These are phyloP conservation scores for Rhododendron mucronatum DNA, from an alignment of 148 eudicot species.

Conservation along the genomic window DNA sequence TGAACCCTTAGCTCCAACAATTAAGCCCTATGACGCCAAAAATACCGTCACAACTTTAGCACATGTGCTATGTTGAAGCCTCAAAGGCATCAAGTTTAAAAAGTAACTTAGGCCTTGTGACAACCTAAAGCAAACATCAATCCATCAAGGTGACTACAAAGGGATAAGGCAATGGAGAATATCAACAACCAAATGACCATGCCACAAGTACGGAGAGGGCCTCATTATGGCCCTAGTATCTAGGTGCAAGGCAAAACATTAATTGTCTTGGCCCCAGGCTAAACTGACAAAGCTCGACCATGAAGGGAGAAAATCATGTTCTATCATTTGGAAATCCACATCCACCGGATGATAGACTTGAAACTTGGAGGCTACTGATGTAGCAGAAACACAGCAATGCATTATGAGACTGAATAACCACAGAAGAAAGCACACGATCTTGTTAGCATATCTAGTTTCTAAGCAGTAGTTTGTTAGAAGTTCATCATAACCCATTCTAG, in stretches of 20 bases:
- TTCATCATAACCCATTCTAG: neutral
- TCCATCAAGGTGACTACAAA: neutral
- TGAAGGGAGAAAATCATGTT: neutral
- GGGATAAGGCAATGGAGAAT: neutral
- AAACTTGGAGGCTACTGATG: constrained; percentile 1
- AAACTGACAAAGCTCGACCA: neutral
- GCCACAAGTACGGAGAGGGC: neutral
- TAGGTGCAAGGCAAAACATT: neutral
- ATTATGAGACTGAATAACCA: neutral
- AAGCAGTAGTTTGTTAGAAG: neutral
- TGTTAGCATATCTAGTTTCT: neutral
- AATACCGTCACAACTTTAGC: neutral
- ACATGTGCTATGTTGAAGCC: neutral
- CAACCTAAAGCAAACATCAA: neutral
- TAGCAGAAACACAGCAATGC: neutral
- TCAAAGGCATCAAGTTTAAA: neutral
- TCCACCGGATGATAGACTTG: neutral
- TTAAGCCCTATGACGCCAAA: neutral
- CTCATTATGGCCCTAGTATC: neutral
- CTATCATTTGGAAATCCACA: neutral
- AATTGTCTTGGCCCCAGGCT: neutral
- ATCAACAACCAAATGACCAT: neutral
- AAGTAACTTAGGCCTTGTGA: neutral
- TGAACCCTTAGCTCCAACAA: neutral
- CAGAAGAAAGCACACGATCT: neutral